Conservation (phyloP, 306 rosid species). For the Astragalus glycyphyllos region DNA sequence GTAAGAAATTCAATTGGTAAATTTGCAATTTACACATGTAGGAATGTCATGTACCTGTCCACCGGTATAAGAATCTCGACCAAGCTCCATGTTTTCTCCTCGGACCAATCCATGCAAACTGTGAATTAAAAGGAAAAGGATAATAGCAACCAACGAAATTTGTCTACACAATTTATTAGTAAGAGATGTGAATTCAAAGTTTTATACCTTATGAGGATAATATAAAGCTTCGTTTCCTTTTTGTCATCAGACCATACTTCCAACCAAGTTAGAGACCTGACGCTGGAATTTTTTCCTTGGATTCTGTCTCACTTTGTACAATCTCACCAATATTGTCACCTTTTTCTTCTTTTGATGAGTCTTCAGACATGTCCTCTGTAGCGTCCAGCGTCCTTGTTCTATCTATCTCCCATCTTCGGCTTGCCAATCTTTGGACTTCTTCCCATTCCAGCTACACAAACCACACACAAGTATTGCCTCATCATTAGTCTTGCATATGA, state of each 20-base stretch:
- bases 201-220: constrained; percentile 77
- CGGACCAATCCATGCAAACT: constrained; percentile 67
- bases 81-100: constrained; percentile 94
- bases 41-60: constrained; percentile 74
- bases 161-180: constrained; percentile 2
- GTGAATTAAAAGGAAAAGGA: constrained; percentile 14
- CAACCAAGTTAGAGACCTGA: constrained; percentile 60
- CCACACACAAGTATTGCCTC: constrained; percentile 5
- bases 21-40: no score
- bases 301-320: constrained; percentile 54
- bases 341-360: constrained; percentile 86
- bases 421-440: constrained; percentile 63
- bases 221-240: constrained; percentile 77
- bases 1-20: background rate
- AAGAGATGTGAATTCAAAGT: background rate
- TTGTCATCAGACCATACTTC: constrained; percentile 94
- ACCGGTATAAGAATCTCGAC: constrained; percentile 85
- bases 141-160: background rate
- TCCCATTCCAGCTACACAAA: constrained; percentile 79
- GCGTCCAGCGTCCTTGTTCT: constrained; percentile 80
- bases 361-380: constrained; percentile 88
- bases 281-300: constrained; percentile 59
- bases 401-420: constrained; percentile 85
- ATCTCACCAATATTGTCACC: constrained; percentile 67
- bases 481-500: constrained; percentile 38